A percentile compares a stretch with the other conserved stretches of the same genome.
Evolutionary conservation across 1,284 basidiomycete species (phyloP).

Genomic region (Cryptococcus jaspeensis): DNA sequence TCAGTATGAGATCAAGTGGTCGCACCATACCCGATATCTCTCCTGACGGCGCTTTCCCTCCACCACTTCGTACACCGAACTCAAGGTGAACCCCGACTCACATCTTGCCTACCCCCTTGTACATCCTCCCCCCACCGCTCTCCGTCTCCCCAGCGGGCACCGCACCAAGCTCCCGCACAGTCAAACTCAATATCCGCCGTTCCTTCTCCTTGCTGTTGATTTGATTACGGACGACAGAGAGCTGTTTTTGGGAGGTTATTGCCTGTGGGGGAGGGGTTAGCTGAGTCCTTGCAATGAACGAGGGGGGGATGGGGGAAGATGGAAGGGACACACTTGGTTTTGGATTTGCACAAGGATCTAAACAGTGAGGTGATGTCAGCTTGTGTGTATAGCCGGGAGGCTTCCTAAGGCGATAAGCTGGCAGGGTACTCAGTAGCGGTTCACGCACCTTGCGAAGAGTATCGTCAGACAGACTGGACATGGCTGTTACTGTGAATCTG

Average conservation of each 20-base stretch:
- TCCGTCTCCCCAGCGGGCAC: slow-evolving; percentile 28
- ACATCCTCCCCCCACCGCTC: slow-evolving; percentile 67
- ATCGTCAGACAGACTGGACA: slow-evolving; percentile 78
- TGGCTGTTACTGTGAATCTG: slow-evolving; percentile 33
- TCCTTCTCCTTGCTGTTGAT: slow-evolving; percentile 75
- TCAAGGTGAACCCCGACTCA: slow-evolving; percentile 50
- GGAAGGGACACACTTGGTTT: slow-evolving; percentile 56
- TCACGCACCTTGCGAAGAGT: slow-evolving; percentile 73
- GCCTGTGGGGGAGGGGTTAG: slow-evolving; percentile 50
- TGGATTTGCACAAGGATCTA: slow-evolving; percentile 90
- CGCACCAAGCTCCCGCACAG: slow-evolving; percentile 56
- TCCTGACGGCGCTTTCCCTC: not conserved
- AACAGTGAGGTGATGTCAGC: not conserved
- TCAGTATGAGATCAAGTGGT: not conserved
- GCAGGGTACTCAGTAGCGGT: not conserved
- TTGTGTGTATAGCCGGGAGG: not conserved
- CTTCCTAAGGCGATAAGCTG: not conserved
- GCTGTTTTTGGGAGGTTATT: slow-evolving; percentile 71
- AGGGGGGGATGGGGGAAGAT: not conserved
- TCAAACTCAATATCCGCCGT: slow-evolving; percentile 79
- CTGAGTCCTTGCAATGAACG: not conserved
- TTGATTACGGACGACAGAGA: slow-evolving; percentile 71
- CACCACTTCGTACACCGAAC: not conserved
- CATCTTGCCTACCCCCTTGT: slow-evolving; percentile 92
- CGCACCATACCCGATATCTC: no score